Conservation (phyloP, 2,329 filamentous ascomycete species). For the Rhynchosporium agropyri region DNA sequence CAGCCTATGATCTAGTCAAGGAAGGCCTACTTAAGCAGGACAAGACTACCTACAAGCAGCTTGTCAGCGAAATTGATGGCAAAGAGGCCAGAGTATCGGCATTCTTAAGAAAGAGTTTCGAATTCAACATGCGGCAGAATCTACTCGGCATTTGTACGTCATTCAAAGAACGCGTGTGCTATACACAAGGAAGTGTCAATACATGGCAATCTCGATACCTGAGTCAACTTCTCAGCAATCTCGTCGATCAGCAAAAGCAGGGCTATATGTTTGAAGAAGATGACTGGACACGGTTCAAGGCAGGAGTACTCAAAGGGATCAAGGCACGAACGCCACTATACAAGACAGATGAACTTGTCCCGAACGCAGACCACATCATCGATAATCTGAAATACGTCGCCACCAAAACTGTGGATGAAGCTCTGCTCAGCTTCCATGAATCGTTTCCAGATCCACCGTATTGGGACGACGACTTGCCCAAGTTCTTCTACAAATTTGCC, state of each 20-base stretch:
- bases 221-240: conserved; percentile 53
- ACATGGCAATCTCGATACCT: conserved; percentile 50
- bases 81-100: conserved; percentile 32
- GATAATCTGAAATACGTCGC: conserved; percentile 66
- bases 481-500: conserved; percentile 25
- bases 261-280: conserved; percentile 51
- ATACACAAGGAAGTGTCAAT: conserved; percentile 56
- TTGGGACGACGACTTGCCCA: conserved; percentile 36
- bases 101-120: conserved; percentile 57
- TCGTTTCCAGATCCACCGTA: conserved; percentile 20
- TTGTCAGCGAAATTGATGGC: conserved; percentile 23
- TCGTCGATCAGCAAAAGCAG: conserved; percentile 63
- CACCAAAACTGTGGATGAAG: conserved; percentile 44
- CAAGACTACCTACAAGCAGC: conserved; percentile 43
- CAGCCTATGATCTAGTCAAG: conserved; percentile 49
- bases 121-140: conserved; percentile 58
- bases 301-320: conserved; percentile 6
- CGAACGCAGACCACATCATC: conserved; percentile 54
- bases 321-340: conserved; percentile 43
- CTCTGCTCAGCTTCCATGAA: conserved; percentile 37
- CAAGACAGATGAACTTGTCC: conserved; percentile 44
- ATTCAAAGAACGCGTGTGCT: conserved; percentile 65
- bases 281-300: conserved; percentile 47
- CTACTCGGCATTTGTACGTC: conserved; percentile 66
- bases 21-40: conserved; percentile 55